These are phyloP conservation scores for Otatea glauca DNA, from an alignment of 176 grass and related monocot species.

Conservation along the genomic window DNA sequence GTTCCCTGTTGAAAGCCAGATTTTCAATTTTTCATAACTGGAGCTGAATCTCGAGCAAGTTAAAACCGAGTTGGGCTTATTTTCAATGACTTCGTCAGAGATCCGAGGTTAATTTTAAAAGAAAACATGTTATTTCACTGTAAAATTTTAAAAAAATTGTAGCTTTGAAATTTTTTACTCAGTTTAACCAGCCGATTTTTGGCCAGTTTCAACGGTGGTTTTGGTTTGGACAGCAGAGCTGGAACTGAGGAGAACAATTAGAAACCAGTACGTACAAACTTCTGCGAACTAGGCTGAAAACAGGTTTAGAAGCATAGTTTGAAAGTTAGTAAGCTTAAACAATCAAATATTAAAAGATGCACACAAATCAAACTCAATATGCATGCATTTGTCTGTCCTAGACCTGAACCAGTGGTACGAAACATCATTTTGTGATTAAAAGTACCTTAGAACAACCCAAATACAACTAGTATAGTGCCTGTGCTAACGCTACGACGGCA, in stretches of 20 bases:
- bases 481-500: too few relatives aligned
- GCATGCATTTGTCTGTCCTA: neutral
- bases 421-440: neutral
- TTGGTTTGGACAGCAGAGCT: neutral
- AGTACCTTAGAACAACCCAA: constrained; percentile 3
- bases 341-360: constrained; percentile 13
- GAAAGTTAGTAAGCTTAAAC: neutral
- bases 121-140: neutral
- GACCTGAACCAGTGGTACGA: neutral
- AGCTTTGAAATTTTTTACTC: neutral
- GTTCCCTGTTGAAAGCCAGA: neutral
- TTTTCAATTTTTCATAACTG: neutral
- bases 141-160: neutral
- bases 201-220: neutral
- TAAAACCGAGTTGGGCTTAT: neutral
- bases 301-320: neutral
- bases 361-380: neutral
- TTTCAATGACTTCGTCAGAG: neutral
- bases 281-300: neutral
- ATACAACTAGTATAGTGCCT: too few relatives aligned
- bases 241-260: neutral
- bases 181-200: neutral
- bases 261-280: neutral
- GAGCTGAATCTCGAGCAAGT: neutral
- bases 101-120: neutral